These are phyloP conservation scores for Zostera marina DNA, from an alignment of 116 monocot species.

Conservation along the genomic window DNA sequence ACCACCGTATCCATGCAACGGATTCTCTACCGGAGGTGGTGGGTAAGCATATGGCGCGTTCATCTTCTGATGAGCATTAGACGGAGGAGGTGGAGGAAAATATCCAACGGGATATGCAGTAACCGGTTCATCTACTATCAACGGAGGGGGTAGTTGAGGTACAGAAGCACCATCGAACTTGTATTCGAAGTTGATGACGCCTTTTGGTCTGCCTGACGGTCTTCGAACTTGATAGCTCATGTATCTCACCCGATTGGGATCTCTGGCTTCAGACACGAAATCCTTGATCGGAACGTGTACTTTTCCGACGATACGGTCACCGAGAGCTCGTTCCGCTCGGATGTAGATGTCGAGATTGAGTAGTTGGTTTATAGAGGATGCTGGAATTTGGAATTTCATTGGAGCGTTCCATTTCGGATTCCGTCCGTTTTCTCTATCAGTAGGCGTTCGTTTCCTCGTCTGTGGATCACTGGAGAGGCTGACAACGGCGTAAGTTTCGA, in stretches of 20 bases:
- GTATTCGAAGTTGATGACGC: constrained; percentile 29
- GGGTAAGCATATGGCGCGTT: constrained; percentile 1
- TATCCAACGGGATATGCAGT: constrained; percentile 26
- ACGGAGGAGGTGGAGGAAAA: neutral
- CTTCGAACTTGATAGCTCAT: constrained; percentile 23
- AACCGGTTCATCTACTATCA: constrained; percentile 20
- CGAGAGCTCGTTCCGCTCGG: constrained; percentile 16
- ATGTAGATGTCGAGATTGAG: constrained; percentile 20
- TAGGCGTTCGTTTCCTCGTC: constrained; percentile 7
- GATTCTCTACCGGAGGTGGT: constrained; percentile 6
- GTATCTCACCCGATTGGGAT: neutral
- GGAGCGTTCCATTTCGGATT: constrained; percentile 45
- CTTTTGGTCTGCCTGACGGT: constrained; percentile 13
- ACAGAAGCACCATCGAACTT: constrained; percentile 10
- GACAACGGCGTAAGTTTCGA: constrained; percentile 12
- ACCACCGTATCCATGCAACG: neutral
- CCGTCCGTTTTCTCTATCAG: constrained; percentile 18
- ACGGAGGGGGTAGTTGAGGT: neutral
- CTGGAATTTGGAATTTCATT: constrained; percentile 31
- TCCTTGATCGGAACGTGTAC: constrained; percentile 23
- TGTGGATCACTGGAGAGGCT: constrained; percentile 8
- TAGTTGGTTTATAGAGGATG: neutral
- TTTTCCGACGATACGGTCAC: constrained; percentile 23
- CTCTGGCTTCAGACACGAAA: constrained; percentile 8
- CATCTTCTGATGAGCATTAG: neutral